Evolutionary conservation across 2,329 filamentous ascomycete species (phyloP).

Genomic region (Dactylonectria estremocensis): DNA sequence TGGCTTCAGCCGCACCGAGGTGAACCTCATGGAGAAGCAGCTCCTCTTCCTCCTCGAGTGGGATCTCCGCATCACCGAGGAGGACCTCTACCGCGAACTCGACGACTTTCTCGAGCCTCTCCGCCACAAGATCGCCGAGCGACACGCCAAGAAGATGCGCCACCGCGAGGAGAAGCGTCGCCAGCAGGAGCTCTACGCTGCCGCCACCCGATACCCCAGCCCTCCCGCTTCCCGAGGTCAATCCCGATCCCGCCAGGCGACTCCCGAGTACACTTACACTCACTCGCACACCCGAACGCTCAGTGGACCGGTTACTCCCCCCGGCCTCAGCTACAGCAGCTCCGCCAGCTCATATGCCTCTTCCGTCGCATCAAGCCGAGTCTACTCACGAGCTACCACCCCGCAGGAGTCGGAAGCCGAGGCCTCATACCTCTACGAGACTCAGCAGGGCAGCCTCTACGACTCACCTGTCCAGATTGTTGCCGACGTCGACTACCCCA

Average conservation of each 20-base stretch:
- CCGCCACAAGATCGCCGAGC: slow-evolving; percentile 70
- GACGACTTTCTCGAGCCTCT: slow-evolving; percentile 92
- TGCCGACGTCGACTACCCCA: slow-evolving; percentile 57
- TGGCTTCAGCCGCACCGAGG: slow-evolving; percentile 93
- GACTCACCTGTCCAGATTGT: slow-evolving; percentile 66
- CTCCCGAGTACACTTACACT: slow-evolving; percentile 58
- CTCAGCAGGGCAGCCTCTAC: slow-evolving; percentile 60
- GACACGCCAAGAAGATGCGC: slow-evolving; percentile 66
- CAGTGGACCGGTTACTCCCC: slow-evolving; percentile 57
- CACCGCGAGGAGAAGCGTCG: slow-evolving; percentile 63
- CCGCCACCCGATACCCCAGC: slow-evolving; percentile 59
- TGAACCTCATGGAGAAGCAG: slow-evolving; percentile 99
- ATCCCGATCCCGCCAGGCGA: slow-evolving; percentile 59
- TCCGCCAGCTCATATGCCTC: slow-evolving; percentile 67
- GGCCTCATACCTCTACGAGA: slow-evolving; percentile 58
- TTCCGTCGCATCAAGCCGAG: slow-evolving; percentile 63
- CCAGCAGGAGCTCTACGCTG: slow-evolving; percentile 56
- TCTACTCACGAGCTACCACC: slow-evolving; percentile 67
- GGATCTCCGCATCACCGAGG: slow-evolving; percentile 88
- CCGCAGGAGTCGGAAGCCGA: slow-evolving; percentile 64
- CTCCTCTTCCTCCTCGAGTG: slow-evolving; percentile 94
- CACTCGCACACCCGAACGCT: slow-evolving; percentile 54
- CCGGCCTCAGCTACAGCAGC: slow-evolving; percentile 65
- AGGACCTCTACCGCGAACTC: slow-evolving; percentile 89
- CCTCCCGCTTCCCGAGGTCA: slow-evolving; percentile 63